These are phyloP conservation scores for Buxus sempervirens DNA, from an alignment of 164 flowering plant genomes.

Conservation along the genomic window DNA sequence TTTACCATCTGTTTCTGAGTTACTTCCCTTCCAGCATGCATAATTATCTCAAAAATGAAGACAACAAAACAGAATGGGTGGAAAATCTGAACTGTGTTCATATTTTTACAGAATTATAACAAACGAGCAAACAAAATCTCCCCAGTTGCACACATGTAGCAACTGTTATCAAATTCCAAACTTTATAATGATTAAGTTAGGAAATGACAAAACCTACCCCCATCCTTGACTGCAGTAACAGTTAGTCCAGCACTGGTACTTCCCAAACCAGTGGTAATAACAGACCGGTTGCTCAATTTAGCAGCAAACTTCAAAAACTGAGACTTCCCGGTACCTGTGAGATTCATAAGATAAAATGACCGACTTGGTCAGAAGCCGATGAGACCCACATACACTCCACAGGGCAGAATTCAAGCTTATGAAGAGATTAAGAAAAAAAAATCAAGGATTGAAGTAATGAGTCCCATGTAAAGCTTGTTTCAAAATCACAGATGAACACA, in stretches of 20 bases:
- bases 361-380: not conserved
- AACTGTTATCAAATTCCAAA: not conserved
- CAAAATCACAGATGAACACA: not conserved
- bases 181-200: not conserved
- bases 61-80: no score
- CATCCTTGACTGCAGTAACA: constrained; percentile 97
- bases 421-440: not conserved
- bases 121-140: no score
- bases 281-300: constrained; percentile 91
- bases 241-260: constrained; percentile 99
- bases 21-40: no score
- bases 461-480: not conserved
- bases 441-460: not conserved
- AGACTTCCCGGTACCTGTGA: constrained; percentile 87
- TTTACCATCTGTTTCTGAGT: no score
- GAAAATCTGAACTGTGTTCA: no score
- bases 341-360: constrained; percentile 2
- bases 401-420: not conserved
- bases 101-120: no score
- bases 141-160: no score
- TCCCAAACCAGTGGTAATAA: constrained; percentile 95
- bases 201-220: constrained; percentile 42
- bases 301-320: constrained; percentile 97
- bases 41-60: no score
- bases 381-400: not conserved